phyloP scores from a whole-genome alignment of 2,329 filamentous ascomycete genomes.

The Alternaria sp. region DNA sequence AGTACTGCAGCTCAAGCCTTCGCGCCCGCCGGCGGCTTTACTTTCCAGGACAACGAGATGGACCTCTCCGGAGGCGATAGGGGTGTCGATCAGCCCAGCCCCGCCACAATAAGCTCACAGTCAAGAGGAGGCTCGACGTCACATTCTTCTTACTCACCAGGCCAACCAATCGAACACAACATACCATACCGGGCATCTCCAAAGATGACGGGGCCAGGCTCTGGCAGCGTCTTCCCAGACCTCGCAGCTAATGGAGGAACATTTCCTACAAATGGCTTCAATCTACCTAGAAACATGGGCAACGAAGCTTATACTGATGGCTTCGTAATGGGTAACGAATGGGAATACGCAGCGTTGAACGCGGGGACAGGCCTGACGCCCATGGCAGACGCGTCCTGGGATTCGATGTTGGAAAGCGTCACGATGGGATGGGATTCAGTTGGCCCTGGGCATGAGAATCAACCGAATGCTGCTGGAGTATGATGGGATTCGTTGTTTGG shows the following conservation, averaged over 20 bases:
- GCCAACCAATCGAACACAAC: slow-evolving; percentile 30
- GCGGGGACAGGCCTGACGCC: slow-evolving; percentile 39
- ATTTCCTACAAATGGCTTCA: slow-evolving; percentile 11
- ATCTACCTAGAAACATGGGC: slow-evolving; percentile 4
- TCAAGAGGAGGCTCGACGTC: slow-evolving; percentile 42
- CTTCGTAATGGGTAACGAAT: slow-evolving; percentile 38
- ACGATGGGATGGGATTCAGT: slow-evolving; percentile 42
- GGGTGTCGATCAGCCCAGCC: slow-evolving; percentile 39
- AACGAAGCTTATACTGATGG: slow-evolving; percentile 25
- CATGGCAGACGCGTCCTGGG: slow-evolving; percentile 44
- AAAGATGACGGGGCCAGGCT: slow-evolving; percentile 8
- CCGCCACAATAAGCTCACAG: slow-evolving; percentile 42
- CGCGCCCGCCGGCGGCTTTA: slow-evolving; percentile 10
- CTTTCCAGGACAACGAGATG: slow-evolving; percentile 44
- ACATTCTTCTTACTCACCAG: slow-evolving; percentile 46
- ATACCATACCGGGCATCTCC: slow-evolving; percentile 42
- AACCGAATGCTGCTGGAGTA: slow-evolving; percentile 5
- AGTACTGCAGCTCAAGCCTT: slow-evolving; percentile 8
- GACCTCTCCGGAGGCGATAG: slow-evolving; percentile 40
- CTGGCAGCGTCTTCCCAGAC: slow-evolving; percentile 6
- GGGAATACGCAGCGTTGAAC: slow-evolving; percentile 38
- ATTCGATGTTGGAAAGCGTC: slow-evolving; percentile 46
- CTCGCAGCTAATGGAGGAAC: slow-evolving; percentile 11
- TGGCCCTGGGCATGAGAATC: slow-evolving; percentile 18
- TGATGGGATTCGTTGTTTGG: not conserved